Percentiles rank a stretch among this genome's conserved stretches.
Evolutionary conservation across 1,284 basidiomycete species (phyloP).

Genomic region (Heterobasidion annosum): DNA sequence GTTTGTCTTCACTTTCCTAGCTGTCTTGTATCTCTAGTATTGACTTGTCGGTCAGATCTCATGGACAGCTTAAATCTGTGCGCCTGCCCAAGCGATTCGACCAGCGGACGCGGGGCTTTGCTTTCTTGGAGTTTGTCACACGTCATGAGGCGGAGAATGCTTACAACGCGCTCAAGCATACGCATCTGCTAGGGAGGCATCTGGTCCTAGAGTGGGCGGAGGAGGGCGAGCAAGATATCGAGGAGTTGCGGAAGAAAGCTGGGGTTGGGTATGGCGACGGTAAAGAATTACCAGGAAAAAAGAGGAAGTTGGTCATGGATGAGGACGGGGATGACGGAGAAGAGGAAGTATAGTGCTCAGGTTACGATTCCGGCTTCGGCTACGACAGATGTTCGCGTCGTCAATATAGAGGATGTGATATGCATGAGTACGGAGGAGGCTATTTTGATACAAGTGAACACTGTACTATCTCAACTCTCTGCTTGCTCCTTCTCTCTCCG

Average conservation of each 20-base stretch:
- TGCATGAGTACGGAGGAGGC: too few relatives aligned
- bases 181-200: constrained; percentile 93
- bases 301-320: constrained; percentile 55
- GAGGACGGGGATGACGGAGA: constrained; percentile 28
- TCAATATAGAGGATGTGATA: too few relatives aligned
- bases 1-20: constrained; percentile 32
- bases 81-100: constrained; percentile 86
- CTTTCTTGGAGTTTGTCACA: constrained; percentile 90
- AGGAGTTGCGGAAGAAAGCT: constrained; percentile 70
- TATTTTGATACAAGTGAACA: background rate
- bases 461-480: background rate
- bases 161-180: constrained; percentile 79
- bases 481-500: constrained; percentile 32
- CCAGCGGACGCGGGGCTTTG: constrained; percentile 84
- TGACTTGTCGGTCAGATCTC: constrained; percentile 41
- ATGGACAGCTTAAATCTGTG: constrained; percentile 88
- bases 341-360: constrained; percentile 13
- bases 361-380: too few relatives aligned
- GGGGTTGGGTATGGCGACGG: constrained; percentile 66
- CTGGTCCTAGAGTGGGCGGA: constrained; percentile 92
- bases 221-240: constrained; percentile 68
- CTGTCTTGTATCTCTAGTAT: constrained; percentile 3
- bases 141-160: constrained; percentile 84
- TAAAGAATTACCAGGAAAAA: constrained; percentile 57
- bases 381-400: too few relatives aligned